These are phyloP conservation scores for Phyllosticta citribraziliensis DNA, from an alignment of 2,329 filamentous ascomycete genomes.

Conservation along the genomic window DNA sequence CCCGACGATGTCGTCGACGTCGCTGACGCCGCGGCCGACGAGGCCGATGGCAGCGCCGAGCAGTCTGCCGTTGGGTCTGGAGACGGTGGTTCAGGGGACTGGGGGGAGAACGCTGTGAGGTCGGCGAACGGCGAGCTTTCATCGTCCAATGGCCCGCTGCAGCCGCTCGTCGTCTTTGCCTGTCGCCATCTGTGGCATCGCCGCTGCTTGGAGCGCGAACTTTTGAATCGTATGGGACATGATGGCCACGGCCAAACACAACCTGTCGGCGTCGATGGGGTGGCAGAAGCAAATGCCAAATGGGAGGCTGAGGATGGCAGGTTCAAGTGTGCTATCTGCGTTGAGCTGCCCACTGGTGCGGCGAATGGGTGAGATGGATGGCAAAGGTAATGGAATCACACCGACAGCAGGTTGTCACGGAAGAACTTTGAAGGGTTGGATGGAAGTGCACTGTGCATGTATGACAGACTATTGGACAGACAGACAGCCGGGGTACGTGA, in stretches of 20 bases:
- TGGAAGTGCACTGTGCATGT: too few species aligned
- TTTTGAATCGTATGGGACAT: not conserved
- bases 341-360: not conserved
- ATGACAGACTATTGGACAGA: too few species aligned
- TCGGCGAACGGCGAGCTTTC: slow-evolving; percentile 14
- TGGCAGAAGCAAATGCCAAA: not conserved
- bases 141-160: not conserved
- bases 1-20: slow-evolving; percentile 23
- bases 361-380: too few species aligned
- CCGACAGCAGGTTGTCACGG: too few species aligned
- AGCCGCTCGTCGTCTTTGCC: slow-evolving; percentile 27
- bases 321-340: slow-evolving; percentile 7
- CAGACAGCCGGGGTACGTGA: too few species aligned
- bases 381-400: too few species aligned
- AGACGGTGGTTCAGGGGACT: slow-evolving; percentile 31
- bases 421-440: too few species aligned
- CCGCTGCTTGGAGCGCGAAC: slow-evolving; percentile 22
- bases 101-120: slow-evolving; percentile 28
- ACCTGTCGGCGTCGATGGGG: not conserved
- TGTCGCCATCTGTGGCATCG: slow-evolving; percentile 32
- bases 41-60: slow-evolving; percentile 34
- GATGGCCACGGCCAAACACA: not conserved
- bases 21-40: slow-evolving; percentile 22
- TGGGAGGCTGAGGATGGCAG: not conserved
- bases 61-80: not conserved